Evolutionary conservation across 148 eudicot genomes (phyloP).

Genomic region (Spergularia marina): DNA sequence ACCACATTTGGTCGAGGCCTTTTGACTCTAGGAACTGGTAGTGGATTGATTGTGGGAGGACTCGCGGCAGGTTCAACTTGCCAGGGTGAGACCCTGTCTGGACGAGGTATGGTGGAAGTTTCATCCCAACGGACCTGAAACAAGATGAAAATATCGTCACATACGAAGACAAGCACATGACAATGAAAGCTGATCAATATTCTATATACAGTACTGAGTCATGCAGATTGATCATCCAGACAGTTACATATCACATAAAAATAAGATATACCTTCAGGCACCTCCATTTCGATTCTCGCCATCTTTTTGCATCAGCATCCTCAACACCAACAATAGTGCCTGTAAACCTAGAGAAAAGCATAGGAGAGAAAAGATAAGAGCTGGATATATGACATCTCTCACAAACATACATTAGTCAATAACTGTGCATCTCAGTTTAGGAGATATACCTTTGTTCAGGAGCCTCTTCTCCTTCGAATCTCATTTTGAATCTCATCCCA

Average conservation of each 20-base stretch:
- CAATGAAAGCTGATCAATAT: not conserved
- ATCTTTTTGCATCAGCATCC: slow-evolving; percentile 67
- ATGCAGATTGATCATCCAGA: not conserved
- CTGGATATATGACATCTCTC: no score
- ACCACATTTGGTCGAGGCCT: slow-evolving; percentile 69
- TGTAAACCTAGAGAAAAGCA: slow-evolving; percentile 57
- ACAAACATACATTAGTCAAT: not conserved
- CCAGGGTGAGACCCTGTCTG: slow-evolving; percentile 97
- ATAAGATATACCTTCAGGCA: slow-evolving; percentile 63
- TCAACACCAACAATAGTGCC: slow-evolving; percentile 96
- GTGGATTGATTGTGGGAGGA: slow-evolving; percentile 79
- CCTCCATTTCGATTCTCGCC: slow-evolving; percentile 94
- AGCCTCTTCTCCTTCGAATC: slow-evolving; percentile 99
- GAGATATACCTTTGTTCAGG: slow-evolving; percentile 84
- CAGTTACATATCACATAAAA: not conserved
- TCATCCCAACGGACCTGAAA: slow-evolving; percentile 98
- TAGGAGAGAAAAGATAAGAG: not conserved
- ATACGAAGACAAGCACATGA: not conserved
- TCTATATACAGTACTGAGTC: not conserved
- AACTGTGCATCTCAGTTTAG: not conserved
- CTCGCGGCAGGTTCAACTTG: slow-evolving; percentile 80
- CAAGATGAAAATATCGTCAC: not conserved
- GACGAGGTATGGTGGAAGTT: slow-evolving; percentile 77
- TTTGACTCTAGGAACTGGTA: slow-evolving; percentile 73
- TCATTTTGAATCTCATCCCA: slow-evolving; percentile 98